Percentiles rank a stretch among this genome's conserved stretches.
Evolutionary conservation across 2,329 filamentous ascomycete species (phyloP).

Genomic region (Pseudocercospora fijiensis): DNA sequence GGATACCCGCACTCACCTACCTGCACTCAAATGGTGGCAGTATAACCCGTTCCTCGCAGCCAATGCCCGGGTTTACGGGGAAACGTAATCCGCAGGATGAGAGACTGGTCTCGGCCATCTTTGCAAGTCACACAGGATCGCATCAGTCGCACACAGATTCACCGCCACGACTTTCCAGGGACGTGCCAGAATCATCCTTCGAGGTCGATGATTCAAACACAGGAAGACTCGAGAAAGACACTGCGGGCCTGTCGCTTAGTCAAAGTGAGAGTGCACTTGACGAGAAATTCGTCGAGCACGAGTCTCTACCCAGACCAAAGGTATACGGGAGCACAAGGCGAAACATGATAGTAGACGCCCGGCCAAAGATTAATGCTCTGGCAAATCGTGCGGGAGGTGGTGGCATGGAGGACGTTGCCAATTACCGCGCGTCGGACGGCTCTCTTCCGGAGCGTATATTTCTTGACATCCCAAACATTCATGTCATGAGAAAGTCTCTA

Average conservation of each 20-base stretch:
- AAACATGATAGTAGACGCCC: slow-evolving; percentile 93
- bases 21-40: slow-evolving; percentile 98
- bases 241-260: slow-evolving; percentile 13
- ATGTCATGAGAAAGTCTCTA: slow-evolving; percentile 92
- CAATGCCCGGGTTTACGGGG: slow-evolving; percentile 73
- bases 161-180: slow-evolving; percentile 5
- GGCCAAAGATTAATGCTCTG: slow-evolving; percentile 89
- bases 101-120: slow-evolving; percentile 87
- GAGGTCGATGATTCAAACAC: neutral
- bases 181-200: neutral
- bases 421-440: slow-evolving; percentile 80
- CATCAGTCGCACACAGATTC: slow-evolving; percentile 4
- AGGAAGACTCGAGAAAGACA: neutral
- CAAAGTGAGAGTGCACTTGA: slow-evolving; percentile 25
- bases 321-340: slow-evolving; percentile 89
- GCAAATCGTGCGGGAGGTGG: slow-evolving; percentile 91
- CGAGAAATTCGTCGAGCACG: slow-evolving; percentile 18
- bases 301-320: slow-evolving; percentile 17
- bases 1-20: slow-evolving; percentile 88
- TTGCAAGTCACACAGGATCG: slow-evolving; percentile 59
- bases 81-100: slow-evolving; percentile 96
- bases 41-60: slow-evolving; percentile 92
- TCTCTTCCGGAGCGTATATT: slow-evolving; percentile 66
- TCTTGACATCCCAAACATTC: slow-evolving; percentile 95
- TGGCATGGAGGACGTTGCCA: slow-evolving; percentile 96